Evolutionary conservation across 2,329 filamentous ascomycete species (phyloP), one percentile per base, ranked within the genome.

Genomic region (Ophiostoma sp.): DNA sequence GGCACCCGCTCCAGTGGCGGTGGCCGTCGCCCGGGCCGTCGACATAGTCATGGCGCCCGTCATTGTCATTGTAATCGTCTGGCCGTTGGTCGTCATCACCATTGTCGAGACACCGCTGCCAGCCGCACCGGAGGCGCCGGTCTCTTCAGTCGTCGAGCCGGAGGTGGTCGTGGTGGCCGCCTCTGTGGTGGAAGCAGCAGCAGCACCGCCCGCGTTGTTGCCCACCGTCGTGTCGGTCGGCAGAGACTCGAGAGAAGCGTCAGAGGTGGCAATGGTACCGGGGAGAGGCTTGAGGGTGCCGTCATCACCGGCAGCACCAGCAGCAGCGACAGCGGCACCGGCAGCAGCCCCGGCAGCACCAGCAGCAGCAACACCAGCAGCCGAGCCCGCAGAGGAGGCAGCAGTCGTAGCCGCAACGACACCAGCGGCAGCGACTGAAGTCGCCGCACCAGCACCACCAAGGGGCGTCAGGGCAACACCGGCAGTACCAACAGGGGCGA

Each of bases 31-130:
- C 33, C 19, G 57, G 33, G 70, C 31, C 28, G 69, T 69, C 45
- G 52, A 15, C 39, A 15, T 72, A n/a, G 36, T 57, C 31, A 48
- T 42, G 12, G 70, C 33, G 68, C 74, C 72, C n/a, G 75, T 75
- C 73, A 72, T 72, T 0, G 73, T 75, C 72, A 72, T 70, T 1
- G 74, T 75, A n/a, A 73, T 59, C 12, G 72, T 74, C 61, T 55
- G 45, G 39, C 74, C 73, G 73, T 73, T 52, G 69, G 73, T 75
- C 17, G 75, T 75, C 70, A 74, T 73, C 11, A 75, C 73, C 69
- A 72, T 73, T n/a, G 74, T 75, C 48, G 66, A 52, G 17, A 72
- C 72, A 57, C 73, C 72, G 68, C 74, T 74, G n/a, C 25, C 71
- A 33, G 12, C 31, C 12, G 22, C 11, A 7, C 39, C 28, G 0